Percentiles rank a stretch among this genome's conserved stretches.
Evolutionary conservation across 2,329 filamentous ascomycete species (phyloP).

Genomic region (Talaromyces pinophilus): DNA sequence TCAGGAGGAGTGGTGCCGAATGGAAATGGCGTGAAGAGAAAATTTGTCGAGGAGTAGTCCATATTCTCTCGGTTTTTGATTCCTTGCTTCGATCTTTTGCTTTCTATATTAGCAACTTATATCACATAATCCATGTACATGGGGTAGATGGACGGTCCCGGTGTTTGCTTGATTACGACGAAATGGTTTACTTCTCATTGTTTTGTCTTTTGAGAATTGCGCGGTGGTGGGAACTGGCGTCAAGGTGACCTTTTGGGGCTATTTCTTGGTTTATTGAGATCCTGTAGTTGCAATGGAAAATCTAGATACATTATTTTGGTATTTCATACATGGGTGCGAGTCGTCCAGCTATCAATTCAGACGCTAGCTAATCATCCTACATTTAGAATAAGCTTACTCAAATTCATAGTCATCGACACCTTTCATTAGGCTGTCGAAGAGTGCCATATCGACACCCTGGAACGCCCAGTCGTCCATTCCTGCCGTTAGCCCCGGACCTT

Average conservation of each 20-base stretch:
- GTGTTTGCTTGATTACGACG: constrained; percentile 6
- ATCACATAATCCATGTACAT: constrained; percentile 11
- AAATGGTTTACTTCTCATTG: not conserved
- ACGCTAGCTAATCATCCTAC: not conserved
- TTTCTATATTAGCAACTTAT: constrained; percentile 18
- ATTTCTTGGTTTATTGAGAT: not conserved
- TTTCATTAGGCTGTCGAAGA: constrained; percentile 7
- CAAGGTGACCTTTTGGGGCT: not conserved
- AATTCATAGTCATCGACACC: not conserved
- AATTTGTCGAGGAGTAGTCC: constrained; percentile 40
- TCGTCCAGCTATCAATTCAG: not conserved
- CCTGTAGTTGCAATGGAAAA: not conserved
- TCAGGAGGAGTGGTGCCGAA: constrained; percentile 30
- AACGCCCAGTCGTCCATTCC: constrained; percentile 8
- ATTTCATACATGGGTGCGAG: not conserved
- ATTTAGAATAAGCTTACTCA: not conserved
- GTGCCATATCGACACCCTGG: constrained; percentile 10
- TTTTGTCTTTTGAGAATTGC: not conserved
- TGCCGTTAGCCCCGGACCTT: not conserved
- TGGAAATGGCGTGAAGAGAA: constrained; percentile 43
- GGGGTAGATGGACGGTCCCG: constrained; percentile 1
- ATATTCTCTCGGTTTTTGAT: constrained; percentile 3
- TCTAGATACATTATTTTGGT: not conserved
- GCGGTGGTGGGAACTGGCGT: constrained; percentile 8
- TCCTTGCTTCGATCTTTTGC: constrained; percentile 15